Conservation (phyloP, 495 filamentous ascomycete genomes). For the Acidomyces sp. region DNA sequence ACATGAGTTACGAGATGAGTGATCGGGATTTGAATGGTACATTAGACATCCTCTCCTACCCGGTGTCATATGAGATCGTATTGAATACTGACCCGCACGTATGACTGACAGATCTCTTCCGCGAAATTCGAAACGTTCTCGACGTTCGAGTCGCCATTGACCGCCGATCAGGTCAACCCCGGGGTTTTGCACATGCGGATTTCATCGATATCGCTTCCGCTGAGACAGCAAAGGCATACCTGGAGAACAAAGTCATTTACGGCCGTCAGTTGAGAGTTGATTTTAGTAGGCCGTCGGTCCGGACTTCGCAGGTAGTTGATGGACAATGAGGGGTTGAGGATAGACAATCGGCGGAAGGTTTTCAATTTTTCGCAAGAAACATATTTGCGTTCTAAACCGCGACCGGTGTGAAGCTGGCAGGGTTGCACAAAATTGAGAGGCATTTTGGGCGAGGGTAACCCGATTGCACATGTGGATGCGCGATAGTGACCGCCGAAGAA, state of each 20-base stretch:
- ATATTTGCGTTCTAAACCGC: no score
- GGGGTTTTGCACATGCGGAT: conserved; percentile 84
- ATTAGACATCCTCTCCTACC: background rate
- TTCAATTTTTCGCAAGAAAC: no score
- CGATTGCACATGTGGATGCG: no score
- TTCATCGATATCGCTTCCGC: conserved; percentile 58
- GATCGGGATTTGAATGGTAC: conserved; percentile 65
- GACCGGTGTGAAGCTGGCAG: no score
- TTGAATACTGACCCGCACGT: background rate
- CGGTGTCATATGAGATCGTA: background rate
- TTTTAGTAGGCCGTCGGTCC: conserved; percentile 26
- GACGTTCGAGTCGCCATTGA: conserved; percentile 88
- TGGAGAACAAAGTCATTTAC: conserved; percentile 46
- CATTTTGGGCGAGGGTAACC: no score
- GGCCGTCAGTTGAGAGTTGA: conserved; percentile 56
- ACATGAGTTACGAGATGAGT: conserved; percentile 78
- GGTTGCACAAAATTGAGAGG: no score
- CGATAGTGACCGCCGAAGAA: no score
- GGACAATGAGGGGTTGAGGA: background rate
- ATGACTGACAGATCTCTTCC: conserved; percentile 44
- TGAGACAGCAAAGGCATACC: conserved; percentile 38
- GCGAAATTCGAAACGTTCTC: conserved; percentile 51
- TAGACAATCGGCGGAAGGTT: no score
- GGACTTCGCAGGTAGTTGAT: background rate
- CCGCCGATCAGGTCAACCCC: conserved; percentile 68